Conservation (phyloP, 164 flowering plant species). For the Magnolia officinalis region DNA sequence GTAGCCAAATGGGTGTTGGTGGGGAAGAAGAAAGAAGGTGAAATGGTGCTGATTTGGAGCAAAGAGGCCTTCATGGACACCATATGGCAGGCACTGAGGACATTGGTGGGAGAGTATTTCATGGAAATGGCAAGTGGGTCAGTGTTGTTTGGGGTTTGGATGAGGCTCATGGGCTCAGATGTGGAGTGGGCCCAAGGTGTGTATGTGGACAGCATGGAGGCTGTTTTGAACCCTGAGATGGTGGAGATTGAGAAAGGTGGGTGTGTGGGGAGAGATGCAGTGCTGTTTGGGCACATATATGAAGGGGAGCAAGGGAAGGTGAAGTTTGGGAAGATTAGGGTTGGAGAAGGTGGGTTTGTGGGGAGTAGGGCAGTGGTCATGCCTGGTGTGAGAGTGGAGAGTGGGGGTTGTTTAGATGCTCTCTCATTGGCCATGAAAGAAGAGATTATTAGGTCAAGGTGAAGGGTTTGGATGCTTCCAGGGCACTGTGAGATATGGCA, state of each 20-base stretch:
- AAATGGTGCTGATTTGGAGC: conserved; percentile 51
- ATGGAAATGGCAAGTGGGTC: conserved; percentile 74
- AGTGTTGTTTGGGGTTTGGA: conserved; percentile 40
- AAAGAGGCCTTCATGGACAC: conserved; percentile 57
- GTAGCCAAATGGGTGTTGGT: conserved; percentile 59
- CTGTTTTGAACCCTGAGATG: conserved; percentile 76
- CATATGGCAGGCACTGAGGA: conserved; percentile 66
- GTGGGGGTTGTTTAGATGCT: conserved; percentile 45
- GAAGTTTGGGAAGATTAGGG: conserved; percentile 57
- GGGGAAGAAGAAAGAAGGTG: conserved; percentile 57
- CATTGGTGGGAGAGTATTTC: conserved; percentile 63
- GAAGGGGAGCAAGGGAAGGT: conserved; percentile 74
- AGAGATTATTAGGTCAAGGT: conserved; percentile 45
- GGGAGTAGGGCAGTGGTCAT: conserved; percentile 70
- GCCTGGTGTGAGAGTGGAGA: conserved; percentile 68
- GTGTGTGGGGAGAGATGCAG: conserved; percentile 59
- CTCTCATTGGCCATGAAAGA: conserved; percentile 67
- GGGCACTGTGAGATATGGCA: too few species aligned
- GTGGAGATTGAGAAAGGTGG: conserved; percentile 65
- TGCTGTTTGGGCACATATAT: conserved; percentile 74
- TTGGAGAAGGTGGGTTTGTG: conserved; percentile 65
- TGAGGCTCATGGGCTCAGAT: conserved; percentile 67
- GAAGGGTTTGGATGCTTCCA: conserved; percentile 1
- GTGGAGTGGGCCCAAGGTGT: conserved; percentile 39
- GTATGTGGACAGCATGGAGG: conserved; percentile 67